Evolutionary conservation across 768 basidiomycete species (phyloP), one percentile per base, ranked within the genome.

Genomic region (Calocera viscosa): DNA sequence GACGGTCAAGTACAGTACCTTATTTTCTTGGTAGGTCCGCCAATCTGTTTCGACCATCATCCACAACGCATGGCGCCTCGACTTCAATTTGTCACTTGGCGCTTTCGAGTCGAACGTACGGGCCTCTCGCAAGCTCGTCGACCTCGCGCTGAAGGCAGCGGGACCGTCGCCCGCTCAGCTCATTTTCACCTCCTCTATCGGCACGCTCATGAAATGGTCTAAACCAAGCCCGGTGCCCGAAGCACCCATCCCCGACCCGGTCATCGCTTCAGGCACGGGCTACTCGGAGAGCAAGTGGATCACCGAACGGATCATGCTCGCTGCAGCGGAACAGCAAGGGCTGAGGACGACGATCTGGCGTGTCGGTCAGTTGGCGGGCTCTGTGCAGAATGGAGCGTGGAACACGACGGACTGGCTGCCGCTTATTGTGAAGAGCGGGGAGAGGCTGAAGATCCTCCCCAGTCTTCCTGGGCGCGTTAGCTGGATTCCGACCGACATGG

Each of bases 61-160:
- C 22, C 60, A 19, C 33, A 19, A 60, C 67, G 80, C 81, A 5
- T 83, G 82, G 83, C 75, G 74, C 1, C 74, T 83, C 26, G 80
- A 83, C 71, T 82, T 85, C 73, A 82, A 82, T 66, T 76, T 83
- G 0, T 76, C 78, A 11, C 72, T 84, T 33, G 72, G 77, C 0
- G 83, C 82, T 2, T 85, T 84, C 64, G 83, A 84, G 68, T 69
- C 78, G 2, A 80, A 82, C 68, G 74, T 85, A 32, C 74, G 72
- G 22, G 80, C 81, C 24, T 81, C 79, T 1, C 76, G 81, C 28
- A 79, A 80, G 69, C 75, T 84, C 22, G 72, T 84, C 43, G 78
- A 80, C 67, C 73, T 84, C 30, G 76, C 77, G 2, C 74, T 77
- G 11, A 38, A 70, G 7, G 75, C 77, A 1, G 68, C 72, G 71